These are phyloP conservation scores for Cerrena zonata DNA, from an alignment of 1,284 basidiomycete genomes.

Conservation along the genomic window DNA sequence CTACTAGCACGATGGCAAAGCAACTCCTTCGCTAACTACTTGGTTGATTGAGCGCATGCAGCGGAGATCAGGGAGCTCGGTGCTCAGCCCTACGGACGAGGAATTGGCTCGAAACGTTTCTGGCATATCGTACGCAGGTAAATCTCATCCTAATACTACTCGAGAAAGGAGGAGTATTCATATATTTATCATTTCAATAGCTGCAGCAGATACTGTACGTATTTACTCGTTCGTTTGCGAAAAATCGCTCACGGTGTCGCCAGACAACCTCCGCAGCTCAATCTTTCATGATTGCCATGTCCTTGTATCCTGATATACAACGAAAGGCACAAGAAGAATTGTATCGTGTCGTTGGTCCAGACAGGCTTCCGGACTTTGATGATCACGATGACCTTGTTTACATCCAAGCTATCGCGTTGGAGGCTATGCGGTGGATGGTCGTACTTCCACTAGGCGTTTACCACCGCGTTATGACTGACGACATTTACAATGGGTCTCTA, in stretches of 20 bases:
- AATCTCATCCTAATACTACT: not conserved
- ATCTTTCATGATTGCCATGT: constrained; percentile 5
- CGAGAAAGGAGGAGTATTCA: not conserved
- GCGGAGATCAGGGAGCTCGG: not conserved
- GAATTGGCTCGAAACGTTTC: constrained; percentile 2
- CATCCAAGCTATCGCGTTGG: constrained; percentile 4
- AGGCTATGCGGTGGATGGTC: constrained; percentile 1
- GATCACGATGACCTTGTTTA: constrained; percentile 4
- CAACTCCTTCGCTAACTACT: constrained; percentile 13
- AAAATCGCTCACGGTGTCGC: not conserved
- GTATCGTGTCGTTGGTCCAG: constrained; percentile 15
- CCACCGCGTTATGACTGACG: constrained; percentile 8
- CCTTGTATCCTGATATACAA: constrained; percentile 7
- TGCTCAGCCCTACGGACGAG: constrained; percentile 1
- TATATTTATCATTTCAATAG: not conserved
- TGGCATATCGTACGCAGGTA: constrained; percentile 2
- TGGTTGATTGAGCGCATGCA: constrained; percentile 3
- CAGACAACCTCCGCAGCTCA: constrained; percentile 4
- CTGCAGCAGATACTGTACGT: constrained; percentile 1
- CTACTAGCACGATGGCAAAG: constrained; percentile 2
- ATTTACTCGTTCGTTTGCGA: not conserved
- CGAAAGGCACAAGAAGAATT: constrained; percentile 23
- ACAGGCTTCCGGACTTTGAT: constrained; percentile 10
- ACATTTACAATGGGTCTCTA: constrained; percentile 20
- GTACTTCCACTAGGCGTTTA: not conserved